These are phyloP conservation scores for Ogataea trehalophila DNA, from an alignment of 805 yeast species.

Conservation along the genomic window DNA sequence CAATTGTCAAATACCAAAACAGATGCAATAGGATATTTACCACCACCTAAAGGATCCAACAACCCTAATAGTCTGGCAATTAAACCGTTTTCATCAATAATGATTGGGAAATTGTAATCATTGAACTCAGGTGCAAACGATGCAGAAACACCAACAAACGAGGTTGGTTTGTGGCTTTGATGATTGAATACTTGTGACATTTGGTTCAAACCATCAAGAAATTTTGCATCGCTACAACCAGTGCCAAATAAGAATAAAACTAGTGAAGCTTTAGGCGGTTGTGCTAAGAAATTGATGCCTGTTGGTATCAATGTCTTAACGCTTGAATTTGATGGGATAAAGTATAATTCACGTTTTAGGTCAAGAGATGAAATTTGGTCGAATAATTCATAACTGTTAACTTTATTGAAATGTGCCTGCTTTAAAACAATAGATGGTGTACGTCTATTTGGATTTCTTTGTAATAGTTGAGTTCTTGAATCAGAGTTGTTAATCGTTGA, in stretches of 20 bases:
- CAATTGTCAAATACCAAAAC: constrained; percentile 22
- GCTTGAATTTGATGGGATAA: too few relatives aligned
- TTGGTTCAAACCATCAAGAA: constrained; percentile 4
- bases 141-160: constrained; percentile 23
- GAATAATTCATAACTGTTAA: constrained; percentile 10
- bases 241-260: constrained; percentile 16
- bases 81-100: constrained; percentile 25
- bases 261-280: constrained; percentile 1
- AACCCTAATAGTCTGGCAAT: constrained; percentile 20
- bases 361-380: not conserved
- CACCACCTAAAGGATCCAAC: constrained; percentile 34
- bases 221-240: constrained; percentile 9
- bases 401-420: constrained; percentile 18
- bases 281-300: not conserved
- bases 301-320: too few relatives aligned
- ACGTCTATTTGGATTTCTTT: constrained; percentile 1
- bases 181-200: not conserved
- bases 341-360: not conserved
- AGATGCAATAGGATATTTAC: constrained; percentile 28
- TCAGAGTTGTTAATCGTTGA: not conserved
- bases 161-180: not conserved
- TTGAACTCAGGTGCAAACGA: constrained; percentile 8
- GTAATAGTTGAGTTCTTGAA: not conserved
- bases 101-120: constrained; percentile 21
- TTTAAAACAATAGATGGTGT: constrained; percentile 13